Evolutionary conservation across 768 basidiomycete genomes (phyloP), one percentile per base, ranked within the genome.

Genomic region (Lactifluus rugatus): DNA sequence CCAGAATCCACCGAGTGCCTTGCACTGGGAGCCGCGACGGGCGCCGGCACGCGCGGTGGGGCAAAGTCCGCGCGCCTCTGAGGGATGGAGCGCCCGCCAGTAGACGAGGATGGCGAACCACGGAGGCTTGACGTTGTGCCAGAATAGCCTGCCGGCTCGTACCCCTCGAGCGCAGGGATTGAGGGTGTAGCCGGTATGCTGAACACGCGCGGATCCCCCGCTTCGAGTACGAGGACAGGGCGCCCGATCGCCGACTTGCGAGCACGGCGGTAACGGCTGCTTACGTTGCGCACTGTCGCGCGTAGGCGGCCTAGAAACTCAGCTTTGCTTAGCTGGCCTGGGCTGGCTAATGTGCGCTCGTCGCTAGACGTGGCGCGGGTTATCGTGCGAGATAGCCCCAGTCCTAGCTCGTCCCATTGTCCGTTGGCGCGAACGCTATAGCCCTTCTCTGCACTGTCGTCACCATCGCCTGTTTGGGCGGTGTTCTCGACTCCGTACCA

Each of bases 51-150:
- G 65, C 74, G 75, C 7, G 83, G 80, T n/a, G 80, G 79, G 10
- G 74, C 81, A 66, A 88, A 88, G 70, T 88, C 87, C 0, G 82
- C 76, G 59, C 86, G 76, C 49, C 84, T 74, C 42, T 80, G 76
- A 25, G 85, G 86, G 55, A 85, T 82, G 5, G 85, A 87, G 51
- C 79, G 76, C 21, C 76, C 78, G 21, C 74, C 83, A 0, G 82
- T 85, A 36, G 85, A 87, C 21, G 75, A 76, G 10, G 85, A 85
- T 7, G 84, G 84, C 2, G 85, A 85, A 34, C 75, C 76, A 2
- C 67, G 67, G 31, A 77, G 68, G 57, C 78, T 78, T 45, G 79
- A 74, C 49, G 64, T 60, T 75, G 80, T 50, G 76, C 65, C 58
- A 75, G 58, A 80, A 78, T 31, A 78, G 74, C 36, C 62, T 34